These are phyloP conservation scores for Calendula officinalis DNA, from an alignment of 129 eudicot genomes.

Conservation along the genomic window DNA sequence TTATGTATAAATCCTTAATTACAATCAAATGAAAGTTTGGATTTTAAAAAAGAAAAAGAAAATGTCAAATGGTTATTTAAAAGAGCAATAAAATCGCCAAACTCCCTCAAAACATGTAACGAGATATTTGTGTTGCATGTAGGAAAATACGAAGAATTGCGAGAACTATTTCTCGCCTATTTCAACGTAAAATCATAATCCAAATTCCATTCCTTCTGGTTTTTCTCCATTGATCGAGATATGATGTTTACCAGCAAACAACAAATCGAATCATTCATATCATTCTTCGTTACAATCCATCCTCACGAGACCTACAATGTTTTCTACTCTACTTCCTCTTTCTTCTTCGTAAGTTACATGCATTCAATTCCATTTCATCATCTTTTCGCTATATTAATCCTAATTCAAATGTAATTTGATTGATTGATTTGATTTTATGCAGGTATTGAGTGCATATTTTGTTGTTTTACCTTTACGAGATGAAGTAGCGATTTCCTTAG, in stretches of 20 bases:
- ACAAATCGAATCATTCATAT: constrained; percentile 47
- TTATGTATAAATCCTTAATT: no score
- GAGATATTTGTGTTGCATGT: no score
- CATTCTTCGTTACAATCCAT: constrained; percentile 52
- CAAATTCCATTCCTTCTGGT: background rate
- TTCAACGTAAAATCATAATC: background rate
- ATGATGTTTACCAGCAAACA: constrained; percentile 34
- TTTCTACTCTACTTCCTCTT: constrained; percentile 68
- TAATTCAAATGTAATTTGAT: background rate
- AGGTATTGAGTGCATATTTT: constrained; percentile 89
- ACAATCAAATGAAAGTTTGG: no score
- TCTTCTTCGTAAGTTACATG: constrained; percentile 67
- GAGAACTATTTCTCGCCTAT: background rate
- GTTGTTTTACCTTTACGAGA: constrained; percentile 89
- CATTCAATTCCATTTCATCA: background rate
- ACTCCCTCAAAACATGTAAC: no score
- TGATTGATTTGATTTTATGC: constrained; percentile 11
- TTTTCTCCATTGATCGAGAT: background rate
- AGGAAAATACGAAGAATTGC: no score
- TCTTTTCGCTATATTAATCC: background rate
- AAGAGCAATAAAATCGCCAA: no score
- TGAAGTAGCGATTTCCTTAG: constrained; percentile 91
- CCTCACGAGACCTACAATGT: constrained; percentile 69
- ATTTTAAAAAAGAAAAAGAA: no score
- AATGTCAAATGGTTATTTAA: no score